phyloP scores from a whole-genome alignment of 1,284 basidiomycete species.

The Irpex rosettiformis region DNA sequence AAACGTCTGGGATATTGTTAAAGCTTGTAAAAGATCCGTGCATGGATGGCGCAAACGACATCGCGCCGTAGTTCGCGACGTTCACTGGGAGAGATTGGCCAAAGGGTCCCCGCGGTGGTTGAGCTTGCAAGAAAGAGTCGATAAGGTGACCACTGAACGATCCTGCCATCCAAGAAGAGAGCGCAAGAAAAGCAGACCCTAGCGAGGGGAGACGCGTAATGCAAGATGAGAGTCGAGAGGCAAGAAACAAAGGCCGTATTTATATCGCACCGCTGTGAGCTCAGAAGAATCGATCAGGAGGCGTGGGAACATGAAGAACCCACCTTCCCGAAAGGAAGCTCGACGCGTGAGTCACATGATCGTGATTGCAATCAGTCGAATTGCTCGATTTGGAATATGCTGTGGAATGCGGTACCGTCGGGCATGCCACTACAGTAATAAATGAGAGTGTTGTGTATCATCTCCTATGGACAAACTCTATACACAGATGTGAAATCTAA shows the following conservation, averaged over 20 bases:
- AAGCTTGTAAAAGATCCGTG: slow-evolving; percentile 37
- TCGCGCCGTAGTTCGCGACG: slow-evolving; percentile 46
- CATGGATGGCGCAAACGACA: slow-evolving; percentile 55
- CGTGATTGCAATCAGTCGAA: neutral
- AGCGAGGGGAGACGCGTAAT: neutral
- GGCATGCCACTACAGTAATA: too few species aligned
- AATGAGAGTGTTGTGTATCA: too few species aligned
- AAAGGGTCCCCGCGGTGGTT: slow-evolving; percentile 29
- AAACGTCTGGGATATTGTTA: neutral
- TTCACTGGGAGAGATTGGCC: slow-evolving; percentile 26
- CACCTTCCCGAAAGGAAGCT: neutral
- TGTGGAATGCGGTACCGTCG: slow-evolving; percentile 1
- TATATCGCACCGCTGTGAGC: slow-evolving; percentile 2
- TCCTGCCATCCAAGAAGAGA: slow-evolving; percentile 36
- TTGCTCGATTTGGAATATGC: neutral
- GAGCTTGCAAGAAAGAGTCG: slow-evolving; percentile 33
- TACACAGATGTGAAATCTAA: slow-evolving; percentile 3
- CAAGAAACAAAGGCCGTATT: neutral
- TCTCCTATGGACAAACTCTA: neutral
- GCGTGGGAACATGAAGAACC: slow-evolving; percentile 5
- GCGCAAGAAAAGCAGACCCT: neutral
- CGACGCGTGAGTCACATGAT: slow-evolving; percentile 1
- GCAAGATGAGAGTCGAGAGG: neutral
- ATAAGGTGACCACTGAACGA: slow-evolving; percentile 48
- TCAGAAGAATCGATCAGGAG: neutral